Evolutionary conservation across 164 flowering plant species (phyloP), one percentile per base, ranked within the genome.

Genomic region (Liquidambar formosana): DNA sequence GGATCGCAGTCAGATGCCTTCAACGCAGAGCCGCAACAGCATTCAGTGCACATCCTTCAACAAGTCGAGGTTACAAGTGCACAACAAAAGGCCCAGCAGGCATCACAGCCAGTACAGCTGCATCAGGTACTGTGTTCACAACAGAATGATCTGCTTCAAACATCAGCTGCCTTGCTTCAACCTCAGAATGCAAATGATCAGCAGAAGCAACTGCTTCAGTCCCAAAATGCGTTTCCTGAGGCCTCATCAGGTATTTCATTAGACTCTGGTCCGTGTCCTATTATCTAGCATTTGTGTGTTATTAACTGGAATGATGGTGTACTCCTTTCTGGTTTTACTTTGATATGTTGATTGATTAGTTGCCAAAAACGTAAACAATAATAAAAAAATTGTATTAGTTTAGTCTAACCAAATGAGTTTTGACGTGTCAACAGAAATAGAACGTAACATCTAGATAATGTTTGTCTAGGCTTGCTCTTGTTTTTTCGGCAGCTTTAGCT

Each of bases 221-320:
- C 28, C 13, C 75, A 61, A 57, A 62, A 23, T 62, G 27, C 10
- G 19, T 65, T 14, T 71, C 65, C 67, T n/a, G 67, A 66, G 38
- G 67, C 71, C 19, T 61, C 74, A 60, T 75, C 75, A 72, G 23
- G 75, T 72, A 66, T 43, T n/a, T n/a, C n/a, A 33, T 2, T 33
- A 33, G 41, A 33, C 41, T 33, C 41, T 33, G 41, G 41, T 33
- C 6, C 6, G 41, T 2, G 41, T 33, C 2, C 41, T 33, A 6
- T 33, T 33, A 33, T 33, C 41, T n/a, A n/a, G n/a, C n/a, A n/a
- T n/a, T n/a, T n/a, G 41, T 2, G 41, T 33, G 6, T 6, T 33
- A 6, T 33, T 33, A 33, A 2, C 41, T 33, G 41, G 41, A 33
- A 33, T 33, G 2, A 33, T 33, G 6, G 41, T 33, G 41, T 33